A percentile compares a stretch with the other conserved stretches of the same genome.
Evolutionary conservation across 23 red algal genomes (phyloP).

Genomic region (Gracilaria gracilis): DNA sequence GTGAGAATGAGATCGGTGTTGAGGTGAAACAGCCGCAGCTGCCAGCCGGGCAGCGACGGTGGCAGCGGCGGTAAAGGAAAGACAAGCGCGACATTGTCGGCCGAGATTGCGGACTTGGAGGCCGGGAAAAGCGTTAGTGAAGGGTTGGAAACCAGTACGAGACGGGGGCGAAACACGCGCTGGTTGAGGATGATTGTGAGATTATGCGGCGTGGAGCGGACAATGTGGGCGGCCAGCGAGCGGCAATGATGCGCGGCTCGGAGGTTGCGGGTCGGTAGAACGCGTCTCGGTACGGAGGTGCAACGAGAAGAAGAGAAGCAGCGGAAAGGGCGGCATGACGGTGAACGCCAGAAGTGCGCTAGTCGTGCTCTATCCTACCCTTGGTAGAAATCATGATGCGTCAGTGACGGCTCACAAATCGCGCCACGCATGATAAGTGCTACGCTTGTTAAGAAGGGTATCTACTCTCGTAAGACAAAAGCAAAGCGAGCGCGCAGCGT

Average conservation of each 20-base stretch:
- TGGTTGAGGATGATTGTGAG: neutral
- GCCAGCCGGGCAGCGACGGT: neutral
- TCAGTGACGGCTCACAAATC: too few species aligned
- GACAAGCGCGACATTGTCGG: neutral
- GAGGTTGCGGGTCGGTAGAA: neutral
- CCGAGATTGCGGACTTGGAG: neutral
- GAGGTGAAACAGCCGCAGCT: neutral
- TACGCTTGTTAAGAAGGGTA: too few species aligned
- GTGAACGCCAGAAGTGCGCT: too few species aligned
- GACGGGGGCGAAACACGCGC: neutral
- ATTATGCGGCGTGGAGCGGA: constrained; percentile 22
- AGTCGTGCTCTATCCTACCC: too few species aligned
- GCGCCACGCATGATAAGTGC: too few species aligned
- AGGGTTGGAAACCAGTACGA: neutral
- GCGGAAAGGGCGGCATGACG: too few species aligned
- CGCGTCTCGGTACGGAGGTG: neutral
- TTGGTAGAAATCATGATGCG: too few species aligned
- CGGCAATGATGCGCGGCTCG: neutral
- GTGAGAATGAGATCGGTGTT: neutral
- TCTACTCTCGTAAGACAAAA: too few species aligned
- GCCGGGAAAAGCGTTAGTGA: neutral
- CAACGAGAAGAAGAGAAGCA: neutral
- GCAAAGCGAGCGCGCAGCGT: too few species aligned
- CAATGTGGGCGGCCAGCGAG: neutral
- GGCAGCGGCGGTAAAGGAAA: constrained; percentile 12